Percentiles rank a stretch among this genome's conserved stretches.
Conservation (phyloP, 2,329 filamentous ascomycete species). For the Hyphodiscus sp. region DNA sequence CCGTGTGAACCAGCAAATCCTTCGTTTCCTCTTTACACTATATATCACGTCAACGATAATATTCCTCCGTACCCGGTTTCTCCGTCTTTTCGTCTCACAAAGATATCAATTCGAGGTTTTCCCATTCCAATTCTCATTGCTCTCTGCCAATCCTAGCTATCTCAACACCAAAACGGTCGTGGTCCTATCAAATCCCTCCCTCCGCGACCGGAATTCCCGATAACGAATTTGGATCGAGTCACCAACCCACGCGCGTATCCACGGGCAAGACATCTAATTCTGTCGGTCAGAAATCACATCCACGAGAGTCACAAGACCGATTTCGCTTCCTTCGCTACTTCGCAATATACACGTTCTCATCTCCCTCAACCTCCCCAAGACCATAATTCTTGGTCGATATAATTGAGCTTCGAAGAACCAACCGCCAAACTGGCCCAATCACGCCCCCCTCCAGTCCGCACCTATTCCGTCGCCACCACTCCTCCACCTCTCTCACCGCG, state of each 20-base stretch:
- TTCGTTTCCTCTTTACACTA: neutral
- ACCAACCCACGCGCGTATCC: neutral
- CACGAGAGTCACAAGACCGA: neutral
- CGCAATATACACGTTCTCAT: neutral
- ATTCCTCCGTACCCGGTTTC: neutral
- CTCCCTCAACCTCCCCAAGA: neutral
- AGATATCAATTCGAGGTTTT: neutral
- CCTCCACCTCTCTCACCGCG: slow-evolving; percentile 20
- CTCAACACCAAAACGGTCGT: neutral
- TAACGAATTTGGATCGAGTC: neutral
- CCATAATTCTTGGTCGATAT: neutral
- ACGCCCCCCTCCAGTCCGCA: slow-evolving; percentile 21
- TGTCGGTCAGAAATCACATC: neutral
- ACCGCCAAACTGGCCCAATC: slow-evolving; percentile 24
- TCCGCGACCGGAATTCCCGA: neutral
- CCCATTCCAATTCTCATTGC: neutral
- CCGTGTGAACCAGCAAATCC: too few relatives aligned
- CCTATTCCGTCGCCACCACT: slow-evolving; percentile 12
- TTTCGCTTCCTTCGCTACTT: neutral
- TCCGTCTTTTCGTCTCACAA: neutral
- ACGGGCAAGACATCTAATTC: neutral
- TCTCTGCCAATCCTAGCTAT: neutral
- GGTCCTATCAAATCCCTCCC: neutral
- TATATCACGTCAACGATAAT: neutral
- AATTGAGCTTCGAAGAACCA: slow-evolving; percentile 6